Evolutionary conservation across 2,329 filamentous ascomycete genomes (phyloP).

Genomic region (Fusarium subglutinans): DNA sequence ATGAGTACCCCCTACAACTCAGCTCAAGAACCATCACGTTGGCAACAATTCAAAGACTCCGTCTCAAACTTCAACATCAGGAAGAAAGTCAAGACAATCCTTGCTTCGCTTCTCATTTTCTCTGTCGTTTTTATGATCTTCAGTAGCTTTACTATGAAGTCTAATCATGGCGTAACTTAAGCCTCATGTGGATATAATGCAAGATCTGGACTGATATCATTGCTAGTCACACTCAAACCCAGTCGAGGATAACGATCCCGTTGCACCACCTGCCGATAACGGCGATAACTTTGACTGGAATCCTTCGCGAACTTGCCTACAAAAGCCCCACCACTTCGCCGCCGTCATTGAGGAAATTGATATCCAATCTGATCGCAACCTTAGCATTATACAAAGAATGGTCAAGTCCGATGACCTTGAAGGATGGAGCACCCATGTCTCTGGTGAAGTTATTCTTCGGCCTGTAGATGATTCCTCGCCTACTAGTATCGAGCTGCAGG

Average conservation of each 20-base stretch:
- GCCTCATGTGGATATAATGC: background rate
- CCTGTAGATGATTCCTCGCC: slow-evolving; percentile 44
- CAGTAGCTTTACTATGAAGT: slow-evolving; percentile 27
- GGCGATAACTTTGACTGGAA: slow-evolving; percentile 42
- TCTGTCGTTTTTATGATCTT: slow-evolving; percentile 46
- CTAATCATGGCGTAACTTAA: slow-evolving; percentile 41
- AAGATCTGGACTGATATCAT: background rate
- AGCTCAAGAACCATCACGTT: slow-evolving; percentile 38
- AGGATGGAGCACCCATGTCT: slow-evolving; percentile 50
- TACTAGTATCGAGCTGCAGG: slow-evolving; percentile 55
- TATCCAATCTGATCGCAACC: slow-evolving; percentile 48
- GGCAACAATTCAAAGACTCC: slow-evolving; percentile 43
- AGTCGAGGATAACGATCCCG: slow-evolving; percentile 35
- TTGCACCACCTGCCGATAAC: slow-evolving; percentile 36
- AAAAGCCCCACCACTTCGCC: slow-evolving; percentile 8
- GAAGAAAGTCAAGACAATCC: slow-evolving; percentile 43
- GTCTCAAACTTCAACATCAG: slow-evolving; percentile 32
- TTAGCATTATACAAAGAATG: slow-evolving; percentile 54
- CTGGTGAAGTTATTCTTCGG: slow-evolving; percentile 58
- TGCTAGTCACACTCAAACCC: slow-evolving; percentile 28
- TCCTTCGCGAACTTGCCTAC: slow-evolving; percentile 39
- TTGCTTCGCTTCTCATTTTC: slow-evolving; percentile 48
- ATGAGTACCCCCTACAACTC: slow-evolving; percentile 51
- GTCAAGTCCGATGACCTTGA: slow-evolving; percentile 27
- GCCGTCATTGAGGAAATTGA: slow-evolving; percentile 13